A percentile compares a stretch with the other conserved stretches of the same genome.
These are phyloP conservation scores for Luzula sylvatica DNA, from an alignment of 176 grass and related monocot species.

Conservation along the genomic window DNA sequence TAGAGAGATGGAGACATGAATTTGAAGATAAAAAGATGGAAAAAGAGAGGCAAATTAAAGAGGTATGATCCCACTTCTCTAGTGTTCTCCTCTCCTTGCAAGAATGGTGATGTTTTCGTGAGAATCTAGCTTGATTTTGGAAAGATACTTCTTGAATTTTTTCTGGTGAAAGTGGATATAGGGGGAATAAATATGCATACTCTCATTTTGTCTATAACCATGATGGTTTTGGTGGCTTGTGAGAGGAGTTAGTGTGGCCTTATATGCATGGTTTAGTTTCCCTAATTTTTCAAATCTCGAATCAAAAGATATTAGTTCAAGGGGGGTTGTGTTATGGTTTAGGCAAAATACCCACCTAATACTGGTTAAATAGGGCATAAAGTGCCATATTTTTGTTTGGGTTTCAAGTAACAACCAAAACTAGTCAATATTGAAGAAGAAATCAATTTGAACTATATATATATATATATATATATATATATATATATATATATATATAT, in stretches of 20 bases:
- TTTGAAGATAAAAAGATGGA: neutral
- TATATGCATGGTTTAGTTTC: neutral
- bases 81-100: neutral
- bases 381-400: constrained; percentile 17
- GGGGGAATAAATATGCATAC: neutral
- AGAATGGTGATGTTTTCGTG: constrained; percentile 4
- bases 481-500: too few species aligned
- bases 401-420: constrained; percentile 16
- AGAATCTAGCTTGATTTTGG: neutral
- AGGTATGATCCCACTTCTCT: neutral
- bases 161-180: constrained; percentile 9
- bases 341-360: constrained; percentile 24
- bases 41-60: neutral
- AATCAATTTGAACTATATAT: neutral
- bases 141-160: constrained; percentile 1
- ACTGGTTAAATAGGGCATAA: constrained; percentile 9
- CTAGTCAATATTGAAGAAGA: constrained; percentile 9
- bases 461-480: too few species aligned
- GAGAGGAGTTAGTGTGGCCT: neutral
- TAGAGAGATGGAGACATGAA: constrained; percentile 15
- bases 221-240: constrained; percentile 24
- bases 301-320: neutral
- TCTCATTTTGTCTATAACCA: neutral
- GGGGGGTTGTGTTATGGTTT: neutral
- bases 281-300: neutral